phyloP scores from a whole-genome alignment of 169 alveolate species.

The Cryptosporidium andersoni region DNA sequence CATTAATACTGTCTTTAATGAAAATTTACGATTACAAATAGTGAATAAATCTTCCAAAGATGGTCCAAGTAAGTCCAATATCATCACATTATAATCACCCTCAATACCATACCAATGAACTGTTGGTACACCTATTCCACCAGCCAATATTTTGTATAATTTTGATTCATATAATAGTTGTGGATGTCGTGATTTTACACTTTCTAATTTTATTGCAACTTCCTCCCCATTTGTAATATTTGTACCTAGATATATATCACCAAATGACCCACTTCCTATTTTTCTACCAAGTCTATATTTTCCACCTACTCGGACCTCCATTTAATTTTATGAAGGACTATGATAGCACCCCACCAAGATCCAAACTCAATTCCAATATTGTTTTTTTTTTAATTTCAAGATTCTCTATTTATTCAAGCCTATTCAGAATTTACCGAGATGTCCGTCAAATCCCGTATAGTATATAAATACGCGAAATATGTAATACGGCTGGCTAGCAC shows the following conservation, averaged over 20 bases:
- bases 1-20: conserved; percentile 93
- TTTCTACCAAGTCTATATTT: conserved; percentile 96
- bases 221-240: conserved; percentile 94
- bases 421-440: too few relatives aligned
- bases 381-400: too few relatives aligned
- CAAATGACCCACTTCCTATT: conserved; percentile 99
- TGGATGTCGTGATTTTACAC: conserved; percentile 94
- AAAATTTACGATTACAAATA: conserved; percentile 92
- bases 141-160: conserved; percentile 92
- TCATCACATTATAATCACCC: conserved; percentile 97
- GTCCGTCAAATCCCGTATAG: too few relatives aligned
- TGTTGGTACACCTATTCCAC: conserved; percentile 95
- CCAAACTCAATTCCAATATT: too few relatives aligned
- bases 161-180: conserved; percentile 96
- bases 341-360: too few relatives aligned
- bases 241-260: conserved; percentile 95
- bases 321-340: conserved; percentile 5
- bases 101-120: conserved; percentile 98
- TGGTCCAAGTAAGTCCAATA: conserved; percentile 96
- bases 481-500: too few relatives aligned
- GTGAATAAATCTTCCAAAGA: conserved; percentile 96
- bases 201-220: conserved; percentile 92
- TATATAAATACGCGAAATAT: too few relatives aligned
- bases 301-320: conserved; percentile 97
- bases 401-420: too few relatives aligned